Base-by-base conservation (phyloP, 495 filamentous ascomycete genomes). In the Durotheca rogersii region DNA sequence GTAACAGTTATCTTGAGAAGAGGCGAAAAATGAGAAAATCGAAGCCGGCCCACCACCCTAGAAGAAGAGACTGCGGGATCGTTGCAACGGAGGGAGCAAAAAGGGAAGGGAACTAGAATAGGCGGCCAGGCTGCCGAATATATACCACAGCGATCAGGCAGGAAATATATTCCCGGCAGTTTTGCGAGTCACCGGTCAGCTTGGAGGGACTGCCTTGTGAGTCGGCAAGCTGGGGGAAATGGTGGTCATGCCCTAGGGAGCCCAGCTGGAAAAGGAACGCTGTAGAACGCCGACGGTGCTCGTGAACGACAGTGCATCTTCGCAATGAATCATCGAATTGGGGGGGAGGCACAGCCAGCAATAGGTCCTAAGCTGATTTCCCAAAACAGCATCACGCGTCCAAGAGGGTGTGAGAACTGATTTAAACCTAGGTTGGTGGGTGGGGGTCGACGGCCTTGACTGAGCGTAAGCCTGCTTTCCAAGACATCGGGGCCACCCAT, bases 151-250 rank as follows among this genome's bases (percentile, higher is more conserved):
- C n/a, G 34, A 32, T 57, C 58, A 57, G 56, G 56, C 50, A 62
- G 47, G 61, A 55, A 49, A 41, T 58, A 56, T 53, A n/a, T n/a
- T n/a, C n/a, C 30, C 31, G 9, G 51, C 43, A 40, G 51, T 20
- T 45, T 25, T 44, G 50, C 58, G 58, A 63, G 62, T 66, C 60
- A 66, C 62, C 56, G 55, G 62, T 53, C 30, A 31, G 30, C 19
- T 31, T 45, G 49, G n/a, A 40, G 42, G 51, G 37, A 53, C 56
- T 66, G 60, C 60, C 60, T 63, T 60, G 56, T 63, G 60, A 56
- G 53, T 55, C 51, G 40, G 23, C 29, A 36, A 34, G 47, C 32
- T 52, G 43, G 45, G 34, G 48, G 46, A 51, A 35, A 41, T 51
- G 60, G 56, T 66, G 62, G 56, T 66, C 60, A 66, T 58, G 56